phyloP scores from a whole-genome alignment of 192 early-diverging fungal genomes.

The Phycomyces blakesleeanus region DNA sequence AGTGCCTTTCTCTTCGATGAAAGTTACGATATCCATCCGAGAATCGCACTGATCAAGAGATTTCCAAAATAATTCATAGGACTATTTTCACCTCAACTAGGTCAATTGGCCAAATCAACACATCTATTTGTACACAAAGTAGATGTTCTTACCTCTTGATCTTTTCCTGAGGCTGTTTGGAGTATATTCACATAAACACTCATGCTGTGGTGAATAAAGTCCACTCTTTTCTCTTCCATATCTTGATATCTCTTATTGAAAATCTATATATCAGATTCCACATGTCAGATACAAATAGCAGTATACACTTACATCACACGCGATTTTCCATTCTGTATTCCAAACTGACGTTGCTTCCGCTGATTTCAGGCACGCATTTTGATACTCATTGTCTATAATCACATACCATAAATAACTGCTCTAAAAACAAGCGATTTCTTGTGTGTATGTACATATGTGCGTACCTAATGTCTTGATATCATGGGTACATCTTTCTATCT shows the following conservation, averaged over 20 bases:
- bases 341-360: slow-evolving; percentile 46
- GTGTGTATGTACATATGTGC: background rate
- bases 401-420: background rate
- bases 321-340: slow-evolving; percentile 49
- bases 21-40: slow-evolving; percentile 57
- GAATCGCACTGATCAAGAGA: slow-evolving; percentile 62
- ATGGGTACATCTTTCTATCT: slow-evolving; percentile 16
- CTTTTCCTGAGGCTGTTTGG: slow-evolving; percentile 61
- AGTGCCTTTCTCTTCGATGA: slow-evolving; percentile 61
- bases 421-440: background rate
- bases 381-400: slow-evolving; percentile 51
- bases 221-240: slow-evolving; percentile 73
- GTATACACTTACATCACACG: slow-evolving; percentile 48
- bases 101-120: too few relatives aligned
- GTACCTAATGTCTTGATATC: slow-evolving; percentile 24
- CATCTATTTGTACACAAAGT: background rate
- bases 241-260: slow-evolving; percentile 48
- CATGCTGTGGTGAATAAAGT: slow-evolving; percentile 61
- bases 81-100: slow-evolving; percentile 34
- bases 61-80: slow-evolving; percentile 68
- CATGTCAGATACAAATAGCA: background rate
- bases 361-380: slow-evolving; percentile 41
- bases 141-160: slow-evolving; percentile 56
- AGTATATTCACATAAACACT: slow-evolving; percentile 74
- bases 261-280: background rate